Conservation (phyloP, 768 basidiomycete species). For the Hericium coralloides region DNA sequence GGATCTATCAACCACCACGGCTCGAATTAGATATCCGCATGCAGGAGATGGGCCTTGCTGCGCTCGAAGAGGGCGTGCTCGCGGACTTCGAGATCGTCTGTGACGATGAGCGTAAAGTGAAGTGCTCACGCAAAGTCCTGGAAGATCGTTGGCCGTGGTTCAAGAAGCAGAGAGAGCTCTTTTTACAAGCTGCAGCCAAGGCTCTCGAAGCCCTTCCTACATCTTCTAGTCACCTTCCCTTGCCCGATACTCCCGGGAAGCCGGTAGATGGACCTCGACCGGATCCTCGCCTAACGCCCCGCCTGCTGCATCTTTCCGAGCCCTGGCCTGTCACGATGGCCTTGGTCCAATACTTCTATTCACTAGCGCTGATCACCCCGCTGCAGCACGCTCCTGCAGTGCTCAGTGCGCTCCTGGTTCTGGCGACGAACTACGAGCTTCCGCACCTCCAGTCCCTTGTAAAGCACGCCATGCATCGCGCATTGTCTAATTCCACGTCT, state of each 20-base stretch:
- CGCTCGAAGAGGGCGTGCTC: slow-evolving; percentile 71
- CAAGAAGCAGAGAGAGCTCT: slow-evolving; percentile 53
- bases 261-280: slow-evolving; percentile 43
- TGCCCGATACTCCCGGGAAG: slow-evolving; percentile 49
- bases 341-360: slow-evolving; percentile 90
- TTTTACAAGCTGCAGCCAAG: slow-evolving; percentile 47
- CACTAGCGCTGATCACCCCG: slow-evolving; percentile 76
- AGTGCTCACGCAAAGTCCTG: slow-evolving; percentile 76
- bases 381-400: slow-evolving; percentile 89
- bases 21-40: slow-evolving; percentile 57
- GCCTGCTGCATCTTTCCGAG: slow-evolving; percentile 75
- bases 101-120: slow-evolving; percentile 79
- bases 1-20: slow-evolving; percentile 85
- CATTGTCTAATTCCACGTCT: slow-evolving; percentile 74
- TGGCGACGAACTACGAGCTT: slow-evolving; percentile 78
- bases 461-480: slow-evolving; percentile 92
- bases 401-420: slow-evolving; percentile 75
- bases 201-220: slow-evolving; percentile 51
- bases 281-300: slow-evolving; percentile 76
- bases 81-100: slow-evolving; percentile 91
- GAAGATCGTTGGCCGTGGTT: slow-evolving; percentile 97
- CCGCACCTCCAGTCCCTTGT: slow-evolving; percentile 67
- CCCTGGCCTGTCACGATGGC: slow-evolving; percentile 85
- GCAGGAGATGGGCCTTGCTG: slow-evolving; percentile 79
- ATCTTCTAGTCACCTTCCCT: slow-evolving; percentile 51